Conservation (phyloP, 192 early-diverging fungal species). For the Phycomyces blakesleeanus region DNA sequence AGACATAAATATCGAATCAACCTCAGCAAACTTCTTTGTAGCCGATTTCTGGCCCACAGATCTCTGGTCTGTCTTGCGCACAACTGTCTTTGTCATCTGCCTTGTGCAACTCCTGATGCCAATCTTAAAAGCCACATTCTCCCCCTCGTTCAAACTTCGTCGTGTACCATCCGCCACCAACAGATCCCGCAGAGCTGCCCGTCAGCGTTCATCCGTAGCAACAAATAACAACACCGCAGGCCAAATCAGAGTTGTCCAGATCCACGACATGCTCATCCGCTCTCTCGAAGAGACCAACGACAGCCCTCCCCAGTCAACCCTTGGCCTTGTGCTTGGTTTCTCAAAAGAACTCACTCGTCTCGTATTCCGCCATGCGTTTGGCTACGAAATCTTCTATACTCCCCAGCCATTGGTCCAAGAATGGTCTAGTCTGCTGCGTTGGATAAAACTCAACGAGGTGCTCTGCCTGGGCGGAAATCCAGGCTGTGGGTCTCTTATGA, state of each 20-base stretch:
- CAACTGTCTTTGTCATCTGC: slow-evolving; percentile 13
- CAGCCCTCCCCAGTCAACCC: not conserved
- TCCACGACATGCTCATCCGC: slow-evolving; percentile 9
- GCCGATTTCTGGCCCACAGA: not conserved
- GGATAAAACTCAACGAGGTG: slow-evolving; percentile 26
- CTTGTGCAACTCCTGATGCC: slow-evolving; percentile 18
- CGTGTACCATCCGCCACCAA: slow-evolving; percentile 5
- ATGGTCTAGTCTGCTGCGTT: slow-evolving; percentile 18
- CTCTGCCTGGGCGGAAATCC: slow-evolving; percentile 10
- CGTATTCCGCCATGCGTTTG: slow-evolving; percentile 15
- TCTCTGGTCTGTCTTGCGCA: slow-evolving; percentile 8
- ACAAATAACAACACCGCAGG: not conserved
- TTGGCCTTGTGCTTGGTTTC: not conserved
- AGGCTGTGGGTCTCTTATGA: not conserved
- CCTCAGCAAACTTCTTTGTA: not conserved
- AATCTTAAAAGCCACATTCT: slow-evolving; percentile 11
- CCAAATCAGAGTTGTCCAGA: slow-evolving; percentile 13
- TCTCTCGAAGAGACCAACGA: slow-evolving; percentile 1
- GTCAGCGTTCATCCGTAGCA: not conserved
- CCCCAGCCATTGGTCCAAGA: slow-evolving; percentile 10
- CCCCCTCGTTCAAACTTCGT: slow-evolving; percentile 8
- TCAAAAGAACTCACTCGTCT: slow-evolving; percentile 18
- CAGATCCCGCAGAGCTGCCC: not conserved
- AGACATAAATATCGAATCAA: not conserved
- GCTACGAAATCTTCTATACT: slow-evolving; percentile 25